These are phyloP conservation scores for Juglanconis sp. DNA, from an alignment of 2,329 filamentous ascomycete species.

Conservation along the genomic window DNA sequence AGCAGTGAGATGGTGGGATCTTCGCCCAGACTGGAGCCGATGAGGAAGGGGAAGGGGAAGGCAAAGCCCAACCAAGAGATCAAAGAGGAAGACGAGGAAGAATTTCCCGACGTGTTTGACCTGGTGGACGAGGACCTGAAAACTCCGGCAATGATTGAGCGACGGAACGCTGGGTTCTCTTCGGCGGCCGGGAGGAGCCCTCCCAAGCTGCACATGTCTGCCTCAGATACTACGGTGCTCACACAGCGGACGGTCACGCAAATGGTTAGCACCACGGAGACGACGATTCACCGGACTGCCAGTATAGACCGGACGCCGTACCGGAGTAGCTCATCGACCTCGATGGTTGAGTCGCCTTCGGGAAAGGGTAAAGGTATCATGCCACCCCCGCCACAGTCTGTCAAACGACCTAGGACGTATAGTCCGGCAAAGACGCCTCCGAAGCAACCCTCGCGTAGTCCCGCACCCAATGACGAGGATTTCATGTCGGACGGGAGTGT, in stretches of 20 bases:
- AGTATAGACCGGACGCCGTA: not conserved
- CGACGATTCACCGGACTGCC: conserved; percentile 15
- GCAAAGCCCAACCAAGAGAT: conserved; percentile 31
- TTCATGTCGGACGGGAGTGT: not conserved
- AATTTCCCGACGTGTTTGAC: conserved; percentile 54
- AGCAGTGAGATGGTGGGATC: conserved; percentile 43
- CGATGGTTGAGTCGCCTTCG: conserved; percentile 7
- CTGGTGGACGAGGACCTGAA: conserved; percentile 30
- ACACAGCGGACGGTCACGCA: conserved; percentile 23
- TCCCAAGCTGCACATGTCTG: conserved; percentile 9
- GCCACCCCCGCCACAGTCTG: not conserved
- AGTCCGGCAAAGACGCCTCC: not conserved
- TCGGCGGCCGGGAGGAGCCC: conserved; percentile 24
- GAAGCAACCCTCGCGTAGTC: not conserved
- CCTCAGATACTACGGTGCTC: conserved; percentile 13
- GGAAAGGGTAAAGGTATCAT: conserved; percentile 17
- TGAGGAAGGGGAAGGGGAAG: conserved; percentile 33
- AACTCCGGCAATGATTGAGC: conserved; percentile 21
- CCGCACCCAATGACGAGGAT: not conserved
- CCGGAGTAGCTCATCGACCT: not conserved
- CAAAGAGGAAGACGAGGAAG: conserved; percentile 36
- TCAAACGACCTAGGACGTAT: not conserved
- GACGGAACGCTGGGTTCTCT: conserved; percentile 34
- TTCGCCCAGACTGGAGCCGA: conserved; percentile 16
- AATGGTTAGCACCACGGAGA: conserved; percentile 23